Evolutionary conservation across 352 stramenopile genomes (phyloP).

Genomic region (Thalassiosira sp.): DNA sequence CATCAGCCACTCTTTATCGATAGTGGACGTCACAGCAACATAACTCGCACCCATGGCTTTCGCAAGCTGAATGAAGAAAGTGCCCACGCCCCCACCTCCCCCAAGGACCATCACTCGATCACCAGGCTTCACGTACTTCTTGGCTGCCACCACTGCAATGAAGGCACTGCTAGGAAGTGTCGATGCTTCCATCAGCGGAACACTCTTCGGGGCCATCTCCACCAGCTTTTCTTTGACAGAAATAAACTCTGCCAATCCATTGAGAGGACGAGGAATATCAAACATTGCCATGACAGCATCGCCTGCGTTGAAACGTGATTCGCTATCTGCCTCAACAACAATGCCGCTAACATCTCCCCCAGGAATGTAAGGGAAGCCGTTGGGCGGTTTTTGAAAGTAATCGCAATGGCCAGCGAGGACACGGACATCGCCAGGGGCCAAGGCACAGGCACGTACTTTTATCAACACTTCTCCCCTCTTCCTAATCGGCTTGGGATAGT

Average conservation of each 20-base stretch:
- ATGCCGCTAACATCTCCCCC: slow-evolving; percentile 43
- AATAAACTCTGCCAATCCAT: slow-evolving; percentile 51
- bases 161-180: slow-evolving; percentile 48
- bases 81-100: slow-evolving; percentile 61
- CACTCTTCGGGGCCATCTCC: slow-evolving; percentile 33
- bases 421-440: slow-evolving; percentile 49
- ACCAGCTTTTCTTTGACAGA: slow-evolving; percentile 32
- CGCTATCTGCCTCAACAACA: slow-evolving; percentile 29
- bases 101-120: slow-evolving; percentile 63
- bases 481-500: slow-evolving; percentile 29
- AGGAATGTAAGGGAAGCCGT: slow-evolving; percentile 39
- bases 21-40: slow-evolving; percentile 51
- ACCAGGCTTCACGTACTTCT: slow-evolving; percentile 41
- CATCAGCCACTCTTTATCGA: slow-evolving; percentile 38
- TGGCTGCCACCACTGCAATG: slow-evolving; percentile 42
- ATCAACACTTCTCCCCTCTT: slow-evolving; percentile 43
- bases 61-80: slow-evolving; percentile 53
- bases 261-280: slow-evolving; percentile 35
- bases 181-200: slow-evolving; percentile 31
- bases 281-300: slow-evolving; percentile 46
- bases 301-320: slow-evolving; percentile 36
- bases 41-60: slow-evolving; percentile 37
- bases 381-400: slow-evolving; percentile 34
- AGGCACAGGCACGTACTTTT: slow-evolving; percentile 34
- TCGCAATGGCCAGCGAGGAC: slow-evolving; percentile 38